Evolutionary conservation across 208 protist species (phyloP).

Genomic region (Trypanosoma boissoni): DNA sequence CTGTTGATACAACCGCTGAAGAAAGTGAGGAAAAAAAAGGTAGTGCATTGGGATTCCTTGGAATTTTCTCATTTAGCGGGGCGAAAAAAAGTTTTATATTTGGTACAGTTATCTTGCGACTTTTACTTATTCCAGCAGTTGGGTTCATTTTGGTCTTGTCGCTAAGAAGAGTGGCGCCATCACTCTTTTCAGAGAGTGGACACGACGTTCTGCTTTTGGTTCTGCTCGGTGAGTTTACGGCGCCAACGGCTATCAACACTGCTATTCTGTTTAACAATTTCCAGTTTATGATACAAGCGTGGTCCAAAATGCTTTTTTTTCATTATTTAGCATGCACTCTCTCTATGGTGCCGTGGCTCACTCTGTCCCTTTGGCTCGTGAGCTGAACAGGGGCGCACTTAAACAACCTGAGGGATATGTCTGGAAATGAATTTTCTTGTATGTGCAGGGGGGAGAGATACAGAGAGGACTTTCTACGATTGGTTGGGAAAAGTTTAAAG

Average conservation of each 20-base stretch:
- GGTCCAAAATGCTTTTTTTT: conserved; percentile 79
- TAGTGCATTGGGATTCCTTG: background rate
- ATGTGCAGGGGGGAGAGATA: too few species aligned
- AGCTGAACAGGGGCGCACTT: background rate
- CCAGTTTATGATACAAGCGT: conserved; percentile 63
- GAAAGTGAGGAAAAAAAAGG: background rate
- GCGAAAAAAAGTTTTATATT: conserved; percentile 54
- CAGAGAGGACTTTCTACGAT: too few species aligned
- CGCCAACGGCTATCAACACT: conserved; percentile 80
- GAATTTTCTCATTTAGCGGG: conserved; percentile 36
- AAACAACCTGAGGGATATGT: too few species aligned
- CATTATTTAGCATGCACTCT: conserved; percentile 49
- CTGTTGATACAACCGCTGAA: background rate
- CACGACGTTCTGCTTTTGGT: conserved; percentile 71
- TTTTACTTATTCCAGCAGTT: conserved; percentile 55
- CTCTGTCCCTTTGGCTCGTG: conserved; percentile 41
- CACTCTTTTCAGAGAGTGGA: conserved; percentile 48
- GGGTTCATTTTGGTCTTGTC: conserved; percentile 46
- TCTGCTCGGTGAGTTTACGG: conserved; percentile 57
- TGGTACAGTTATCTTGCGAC: conserved; percentile 48
- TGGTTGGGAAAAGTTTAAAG: too few species aligned
- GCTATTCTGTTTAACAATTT: conserved; percentile 58
- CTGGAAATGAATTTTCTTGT: too few species aligned
- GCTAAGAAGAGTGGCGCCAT: conserved; percentile 36
- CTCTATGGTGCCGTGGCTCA: conserved; percentile 60